Percentiles rank a stretch among this genome's conserved stretches.
These are phyloP conservation scores for Candida qinlingensis DNA, from an alignment of 805 yeast genomes.

Conservation along the genomic window DNA sequence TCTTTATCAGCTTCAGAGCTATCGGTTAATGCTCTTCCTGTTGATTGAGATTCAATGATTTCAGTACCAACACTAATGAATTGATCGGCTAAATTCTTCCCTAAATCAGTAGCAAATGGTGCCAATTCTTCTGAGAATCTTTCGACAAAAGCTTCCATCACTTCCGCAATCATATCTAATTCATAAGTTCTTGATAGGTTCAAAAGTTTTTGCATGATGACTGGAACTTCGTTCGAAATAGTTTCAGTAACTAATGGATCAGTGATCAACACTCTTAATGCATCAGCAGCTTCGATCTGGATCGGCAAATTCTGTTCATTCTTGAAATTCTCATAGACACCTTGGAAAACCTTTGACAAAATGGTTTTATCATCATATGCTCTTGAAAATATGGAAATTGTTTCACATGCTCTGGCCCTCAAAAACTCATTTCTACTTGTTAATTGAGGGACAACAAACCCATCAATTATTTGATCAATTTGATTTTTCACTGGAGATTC, in stretches of 20 bases:
- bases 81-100: conserved; percentile 54
- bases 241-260: conserved; percentile 66
- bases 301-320: conserved; percentile 57
- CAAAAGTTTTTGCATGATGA: conserved; percentile 74
- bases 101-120: conserved; percentile 75
- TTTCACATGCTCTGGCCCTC: conserved; percentile 71
- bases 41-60: conserved; percentile 36
- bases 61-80: conserved; percentile 54
- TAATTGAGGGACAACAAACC: conserved; percentile 69
- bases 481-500: conserved; percentile 53
- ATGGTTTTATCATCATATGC: conserved; percentile 32
- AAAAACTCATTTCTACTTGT: conserved; percentile 58
- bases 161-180: conserved; percentile 76
- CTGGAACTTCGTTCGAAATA: conserved; percentile 66
- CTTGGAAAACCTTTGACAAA: conserved; percentile 36
- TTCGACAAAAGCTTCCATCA: conserved; percentile 95
- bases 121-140: conserved; percentile 79
- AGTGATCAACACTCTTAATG: conserved; percentile 73
- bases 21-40: conserved; percentile 4
- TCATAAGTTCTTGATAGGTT: conserved; percentile 77
- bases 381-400: conserved; percentile 36
- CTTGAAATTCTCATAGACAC: conserved; percentile 34
- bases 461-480: conserved; percentile 63
- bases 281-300: conserved; percentile 82
- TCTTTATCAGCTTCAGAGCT: conserved; percentile 52